Percentiles rank a stretch among this genome's conserved stretches.
These are phyloP conservation scores for Inga laurina DNA, from an alignment of 306 rosid genomes.

Conservation along the genomic window DNA sequence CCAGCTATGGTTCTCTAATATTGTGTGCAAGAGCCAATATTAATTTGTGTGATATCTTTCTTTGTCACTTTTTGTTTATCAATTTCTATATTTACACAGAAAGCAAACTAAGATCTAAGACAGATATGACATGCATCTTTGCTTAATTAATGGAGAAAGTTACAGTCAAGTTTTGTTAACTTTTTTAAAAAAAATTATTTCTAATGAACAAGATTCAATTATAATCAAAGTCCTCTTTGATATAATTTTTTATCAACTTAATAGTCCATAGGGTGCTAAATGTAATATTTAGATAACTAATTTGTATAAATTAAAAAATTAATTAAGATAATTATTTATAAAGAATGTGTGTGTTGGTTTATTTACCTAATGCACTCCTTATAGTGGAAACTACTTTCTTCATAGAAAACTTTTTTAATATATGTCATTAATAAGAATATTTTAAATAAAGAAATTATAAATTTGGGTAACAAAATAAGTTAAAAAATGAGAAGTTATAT, in stretches of 20 bases:
- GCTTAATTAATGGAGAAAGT: background rate
- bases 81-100: background rate
- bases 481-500: too few species aligned
- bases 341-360: too few species aligned
- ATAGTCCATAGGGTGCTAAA: background rate
- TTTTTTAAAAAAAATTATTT: background rate
- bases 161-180: background rate
- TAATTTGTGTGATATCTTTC: background rate
- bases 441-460: too few species aligned
- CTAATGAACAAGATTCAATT: background rate
- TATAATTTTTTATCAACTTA: too few species aligned
- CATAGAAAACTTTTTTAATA: too few species aligned
- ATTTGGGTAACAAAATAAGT: too few species aligned
- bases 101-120: background rate
- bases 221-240: background rate
- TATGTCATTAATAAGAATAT: too few species aligned
- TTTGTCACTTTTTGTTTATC: background rate
- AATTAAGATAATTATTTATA: too few species aligned
- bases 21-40: background rate
- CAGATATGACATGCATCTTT: background rate
- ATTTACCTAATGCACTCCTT: too few species aligned
- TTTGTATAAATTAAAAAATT: too few species aligned
- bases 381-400: too few species aligned
- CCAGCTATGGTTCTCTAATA: slow-evolving; percentile 29
- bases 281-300: too few species aligned